Evolutionary conservation across 345 rosid species (phyloP), one percentile per base, ranked within the genome.

Genomic region (Adansonia digitata): DNA sequence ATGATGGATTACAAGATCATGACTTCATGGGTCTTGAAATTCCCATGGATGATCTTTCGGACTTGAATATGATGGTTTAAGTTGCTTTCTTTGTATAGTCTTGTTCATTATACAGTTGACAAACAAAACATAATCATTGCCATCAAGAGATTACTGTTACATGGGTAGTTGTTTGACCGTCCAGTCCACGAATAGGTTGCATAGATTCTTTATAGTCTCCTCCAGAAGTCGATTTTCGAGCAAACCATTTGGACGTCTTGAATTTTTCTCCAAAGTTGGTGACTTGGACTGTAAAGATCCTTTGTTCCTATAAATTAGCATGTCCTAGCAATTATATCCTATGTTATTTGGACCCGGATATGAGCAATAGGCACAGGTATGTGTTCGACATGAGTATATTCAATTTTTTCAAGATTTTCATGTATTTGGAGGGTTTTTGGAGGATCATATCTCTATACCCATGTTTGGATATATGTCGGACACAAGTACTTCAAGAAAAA

Each of bases 41-140:
- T 81, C 99, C 99, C 46, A 93, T 91, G 99, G 99, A 95, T 79
- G 99, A 95, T 81, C 95, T 95, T 81, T 84, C 98, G 59, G 98
- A 95, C 86, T 82, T 95, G 72, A 89, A 93, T 82, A 90, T 93
- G 99, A 93, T 91, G 97, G 97, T 95, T 83, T 95, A 85, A 94
- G 87, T 79, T 79, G 63, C 77, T 78, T 81, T 80, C 77, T 85
- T 84, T 86, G 94, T 92, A 91, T 82, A 94, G 93, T 84, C 88
- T 83, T 90, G 85, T 84, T 89, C 80, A 84, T 88, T 92, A 89
- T 89, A 92, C 93, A 79, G 85, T 86, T 90, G 87, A 83, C 87
- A 79, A 82, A 84, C 78, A 73, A 83, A 63, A 80, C 80, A 85
- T 69, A 80, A 85, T 76, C 79, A 77, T 77, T 73, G 83, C 81